Base-by-base conservation (phyloP, 2,329 filamentous ascomycete genomes). In the Sclerotiophoma versabilis region DNA sequence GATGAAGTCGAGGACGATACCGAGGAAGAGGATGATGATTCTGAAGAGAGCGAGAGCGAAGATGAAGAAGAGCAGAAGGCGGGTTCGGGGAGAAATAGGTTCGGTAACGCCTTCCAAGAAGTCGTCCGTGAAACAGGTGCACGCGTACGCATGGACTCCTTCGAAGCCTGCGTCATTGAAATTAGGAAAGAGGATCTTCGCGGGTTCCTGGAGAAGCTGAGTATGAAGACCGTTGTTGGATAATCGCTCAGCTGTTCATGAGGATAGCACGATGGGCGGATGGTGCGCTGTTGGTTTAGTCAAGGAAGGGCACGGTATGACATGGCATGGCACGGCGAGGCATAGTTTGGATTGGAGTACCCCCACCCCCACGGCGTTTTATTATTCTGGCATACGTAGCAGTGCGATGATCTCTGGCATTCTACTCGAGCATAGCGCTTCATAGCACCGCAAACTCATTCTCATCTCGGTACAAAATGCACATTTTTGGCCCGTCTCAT, bases 101-200 rank as follows among this genome's bases (percentile, higher is more conserved):
- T 99, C 69, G 95, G 95, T 7, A 92, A 89, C 66, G 93, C 95
- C 3, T 99, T 99, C 75, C 92, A 97, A 73, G 92, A 96, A 70
- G 95, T 98, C 0, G 90, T 96, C 2, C 85, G 89, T 45, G 92
- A 97, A 80, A 98, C 93, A 14, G 95, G 88, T 54, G 91, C 93
- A 0, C 80, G 93, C 14, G 92, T 98, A 17, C 82, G 92, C 56
- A 96, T 97, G 71, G 95, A 99, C 76, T 96, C 91, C 74, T 99
- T 99, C 69, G 95, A 99, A 76, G 91, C 96, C 74, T 96, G 92
- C 69, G 95, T 98, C 7, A 93, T 98, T 39, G 95, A 99, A 74
- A 93, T 99, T n/a, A 88, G 88, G 77, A 97, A 96, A 79, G 95
- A 98, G 72, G 95, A 98, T 76, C 78, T 99, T 23, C 86, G 87